phyloP scores from a whole-genome alignment of 805 yeast species.

The Candida ponderosae region DNA sequence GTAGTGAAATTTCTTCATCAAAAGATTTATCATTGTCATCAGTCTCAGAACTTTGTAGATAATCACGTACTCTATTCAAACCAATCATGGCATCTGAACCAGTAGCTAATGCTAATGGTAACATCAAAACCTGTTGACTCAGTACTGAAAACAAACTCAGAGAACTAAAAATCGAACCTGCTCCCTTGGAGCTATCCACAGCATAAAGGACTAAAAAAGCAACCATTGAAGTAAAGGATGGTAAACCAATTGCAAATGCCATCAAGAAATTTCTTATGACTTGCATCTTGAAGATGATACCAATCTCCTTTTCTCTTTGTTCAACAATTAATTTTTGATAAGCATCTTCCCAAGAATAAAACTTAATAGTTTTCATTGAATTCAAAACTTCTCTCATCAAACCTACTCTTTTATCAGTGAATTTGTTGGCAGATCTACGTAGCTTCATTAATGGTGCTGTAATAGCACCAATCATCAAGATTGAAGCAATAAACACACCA shows the following conservation, averaged over 20 bases:
- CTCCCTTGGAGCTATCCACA: constrained; percentile 28
- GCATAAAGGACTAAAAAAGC: constrained; percentile 37
- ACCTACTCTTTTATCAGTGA: constrained; percentile 58
- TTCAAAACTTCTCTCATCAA: constrained; percentile 54
- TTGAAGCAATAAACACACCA: constrained; percentile 41
- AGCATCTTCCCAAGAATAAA: constrained; percentile 82
- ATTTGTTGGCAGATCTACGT: constrained; percentile 47
- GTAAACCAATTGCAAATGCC: constrained; percentile 42
- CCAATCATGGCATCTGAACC: constrained; percentile 64
- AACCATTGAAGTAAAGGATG: constrained; percentile 50
- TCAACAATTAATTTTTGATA: constrained; percentile 46
- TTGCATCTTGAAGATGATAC: constrained; percentile 48
- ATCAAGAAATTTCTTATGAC: constrained; percentile 44
- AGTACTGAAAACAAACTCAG: constrained; percentile 58
- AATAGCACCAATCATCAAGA: constrained; percentile 33
- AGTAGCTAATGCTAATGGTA: constrained; percentile 65
- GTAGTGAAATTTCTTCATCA: constrained; percentile 11
- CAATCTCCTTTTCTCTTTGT: constrained; percentile 52
- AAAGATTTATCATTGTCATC: constrained; percentile 31
- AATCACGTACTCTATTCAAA: constrained; percentile 46
- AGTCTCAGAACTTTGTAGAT: constrained; percentile 36
- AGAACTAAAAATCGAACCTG: constrained; percentile 66
- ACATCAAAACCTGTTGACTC: constrained; percentile 53
- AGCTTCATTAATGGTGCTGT: constrained; percentile 41
- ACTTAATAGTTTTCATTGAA: constrained; percentile 65